Conservation (phyloP, 306 rosid genomes). For the Phaseolus lunatus region DNA sequence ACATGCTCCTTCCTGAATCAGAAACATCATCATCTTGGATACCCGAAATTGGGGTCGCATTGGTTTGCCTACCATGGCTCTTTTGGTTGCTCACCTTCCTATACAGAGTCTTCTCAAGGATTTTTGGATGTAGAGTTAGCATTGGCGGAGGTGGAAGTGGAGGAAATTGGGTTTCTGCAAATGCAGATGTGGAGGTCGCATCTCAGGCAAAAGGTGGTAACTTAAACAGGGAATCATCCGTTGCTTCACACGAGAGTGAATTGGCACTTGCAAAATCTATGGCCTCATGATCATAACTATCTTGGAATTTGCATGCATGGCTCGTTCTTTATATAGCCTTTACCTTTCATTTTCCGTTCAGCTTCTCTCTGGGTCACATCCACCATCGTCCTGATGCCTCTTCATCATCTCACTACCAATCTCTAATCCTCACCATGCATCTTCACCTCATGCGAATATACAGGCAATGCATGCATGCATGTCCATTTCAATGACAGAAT, state of each 20-base stretch:
- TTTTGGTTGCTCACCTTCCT: constrained; percentile 77
- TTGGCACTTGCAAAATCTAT: constrained; percentile 62
- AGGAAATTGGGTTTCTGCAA: constrained; percentile 13
- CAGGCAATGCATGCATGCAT: constrained; percentile 17
- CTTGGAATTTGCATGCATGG: constrained; percentile 1
- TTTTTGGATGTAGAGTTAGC: constrained; percentile 53
- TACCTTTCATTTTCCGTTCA: not conserved
- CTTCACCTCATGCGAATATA: constrained; percentile 36
- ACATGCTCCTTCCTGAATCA: constrained; percentile 59
- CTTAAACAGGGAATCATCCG: constrained; percentile 41
- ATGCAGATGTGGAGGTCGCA: constrained; percentile 40
- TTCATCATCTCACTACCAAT: not conserved
- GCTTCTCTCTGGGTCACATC: constrained; percentile 25
- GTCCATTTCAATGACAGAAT: not conserved
- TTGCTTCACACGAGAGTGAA: constrained; percentile 72
- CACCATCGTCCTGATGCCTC: not conserved
- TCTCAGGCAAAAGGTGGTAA: constrained; percentile 3
- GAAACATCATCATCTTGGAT: constrained; percentile 55
- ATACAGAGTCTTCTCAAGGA: constrained; percentile 65
- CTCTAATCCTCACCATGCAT: constrained; percentile 12
- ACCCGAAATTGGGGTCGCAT: constrained; percentile 58
- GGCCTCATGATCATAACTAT: constrained; percentile 40
- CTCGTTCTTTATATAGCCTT: not conserved
- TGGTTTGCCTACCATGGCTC: constrained; percentile 87
- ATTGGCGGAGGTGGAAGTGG: constrained; percentile 1